A percentile compares a stretch with the other conserved stretches of the same genome.
Conservation (phyloP, 2,329 filamentous ascomycete genomes). For the Cercospora berteroae region DNA sequence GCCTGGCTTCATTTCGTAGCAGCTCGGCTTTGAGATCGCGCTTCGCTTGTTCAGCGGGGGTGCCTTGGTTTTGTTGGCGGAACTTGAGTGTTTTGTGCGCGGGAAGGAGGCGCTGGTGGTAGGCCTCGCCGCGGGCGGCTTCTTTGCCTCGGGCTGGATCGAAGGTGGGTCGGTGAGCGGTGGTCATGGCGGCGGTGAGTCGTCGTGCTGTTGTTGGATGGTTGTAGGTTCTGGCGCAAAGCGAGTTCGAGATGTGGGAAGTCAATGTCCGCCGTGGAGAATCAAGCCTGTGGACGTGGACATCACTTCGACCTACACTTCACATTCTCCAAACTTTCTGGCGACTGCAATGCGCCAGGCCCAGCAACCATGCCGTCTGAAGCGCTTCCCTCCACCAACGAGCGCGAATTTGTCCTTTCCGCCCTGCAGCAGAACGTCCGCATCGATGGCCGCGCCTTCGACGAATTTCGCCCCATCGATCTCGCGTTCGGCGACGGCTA, state of each 20-base stretch:
- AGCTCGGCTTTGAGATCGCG: conserved; percentile 89
- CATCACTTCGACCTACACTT: background rate
- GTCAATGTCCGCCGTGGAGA: conserved; percentile 2
- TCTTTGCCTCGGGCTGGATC: conserved; percentile 96
- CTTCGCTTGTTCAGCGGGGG: conserved; percentile 65
- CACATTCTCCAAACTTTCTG: conserved; percentile 1
- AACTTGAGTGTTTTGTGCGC: conserved; percentile 92
- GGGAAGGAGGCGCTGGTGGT: conserved; percentile 92
- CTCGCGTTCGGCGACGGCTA: conserved; percentile 86
- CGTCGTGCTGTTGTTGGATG: background rate
- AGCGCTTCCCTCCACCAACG: conserved; percentile 83
- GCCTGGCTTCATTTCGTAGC: conserved; percentile 79
- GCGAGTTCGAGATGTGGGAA: background rate
- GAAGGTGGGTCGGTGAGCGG: conserved; percentile 83
- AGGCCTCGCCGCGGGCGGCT: conserved; percentile 85
- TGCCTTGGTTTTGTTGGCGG: conserved; percentile 85
- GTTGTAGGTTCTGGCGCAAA: background rate
- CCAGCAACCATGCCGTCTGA: conserved; percentile 75
- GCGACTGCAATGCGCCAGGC: background rate
- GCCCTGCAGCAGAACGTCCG: conserved; percentile 78
- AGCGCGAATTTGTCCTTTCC: conserved; percentile 80
- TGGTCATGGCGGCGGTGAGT: conserved; percentile 43
- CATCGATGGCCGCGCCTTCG: conserved; percentile 77
- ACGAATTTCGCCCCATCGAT: conserved; percentile 74
- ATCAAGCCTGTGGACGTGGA: background rate